A percentile compares a stretch with the other conserved stretches of the same genome.
Conservation (phyloP, 306 rosid genomes). For the Gynostemma pentaphyllum region DNA sequence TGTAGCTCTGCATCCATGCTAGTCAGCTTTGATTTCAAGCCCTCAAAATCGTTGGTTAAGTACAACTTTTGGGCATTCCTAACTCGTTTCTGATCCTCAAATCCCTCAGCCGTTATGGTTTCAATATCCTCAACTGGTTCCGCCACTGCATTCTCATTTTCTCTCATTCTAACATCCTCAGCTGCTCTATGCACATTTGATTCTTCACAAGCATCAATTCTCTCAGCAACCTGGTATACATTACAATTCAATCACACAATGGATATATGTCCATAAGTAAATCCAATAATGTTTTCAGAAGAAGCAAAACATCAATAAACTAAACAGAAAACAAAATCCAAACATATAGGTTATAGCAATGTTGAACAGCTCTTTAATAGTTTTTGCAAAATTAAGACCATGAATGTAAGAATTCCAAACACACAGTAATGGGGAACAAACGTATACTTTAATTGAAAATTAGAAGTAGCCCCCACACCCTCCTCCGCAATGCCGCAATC, state of each 20-base stretch:
- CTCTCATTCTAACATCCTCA: constrained; percentile 17
- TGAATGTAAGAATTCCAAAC: neutral
- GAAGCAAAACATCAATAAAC: neutral
- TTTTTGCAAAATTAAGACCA: constrained; percentile 3
- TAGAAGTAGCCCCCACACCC: no score
- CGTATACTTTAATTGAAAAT: neutral
- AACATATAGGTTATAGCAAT: no score
- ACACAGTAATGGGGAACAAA: no score
- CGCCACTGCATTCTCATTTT: constrained; percentile 1
- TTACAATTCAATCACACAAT: neutral
- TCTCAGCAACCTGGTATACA: constrained; percentile 29
- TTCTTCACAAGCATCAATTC: constrained; percentile 29
- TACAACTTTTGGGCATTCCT: constrained; percentile 23
- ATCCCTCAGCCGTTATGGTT: constrained; percentile 13
- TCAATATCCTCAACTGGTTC: constrained; percentile 5
- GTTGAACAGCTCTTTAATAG: no score
- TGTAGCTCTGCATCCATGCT: constrained; percentile 49
- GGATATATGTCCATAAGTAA: neutral
- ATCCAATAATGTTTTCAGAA: neutral
- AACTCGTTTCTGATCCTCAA: constrained; percentile 22
- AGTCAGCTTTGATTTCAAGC: constrained; percentile 43
- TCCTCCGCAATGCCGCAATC: no score
- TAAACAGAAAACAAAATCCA: neutral
- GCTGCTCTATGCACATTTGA: constrained; percentile 25
- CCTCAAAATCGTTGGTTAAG: constrained; percentile 42